These are phyloP conservation scores for Phalaenopsis aphrodite DNA, from an alignment of 106 monocot genomes.

Conservation along the genomic window DNA sequence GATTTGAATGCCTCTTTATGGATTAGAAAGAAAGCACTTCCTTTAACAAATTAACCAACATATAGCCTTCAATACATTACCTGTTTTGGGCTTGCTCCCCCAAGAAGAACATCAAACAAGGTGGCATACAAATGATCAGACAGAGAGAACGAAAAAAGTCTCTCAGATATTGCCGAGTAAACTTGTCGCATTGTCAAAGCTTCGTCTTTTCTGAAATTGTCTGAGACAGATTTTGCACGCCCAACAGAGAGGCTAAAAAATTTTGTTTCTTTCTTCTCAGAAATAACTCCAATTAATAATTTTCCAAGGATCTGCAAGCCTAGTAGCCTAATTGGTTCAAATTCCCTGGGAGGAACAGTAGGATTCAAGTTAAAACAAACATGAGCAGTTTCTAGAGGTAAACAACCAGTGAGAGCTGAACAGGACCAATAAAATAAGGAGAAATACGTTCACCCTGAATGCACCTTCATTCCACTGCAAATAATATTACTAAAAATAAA, in stretches of 20 bases:
- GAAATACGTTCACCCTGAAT: background rate
- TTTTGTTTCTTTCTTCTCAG: slow-evolving; percentile 67
- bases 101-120: slow-evolving; percentile 98
- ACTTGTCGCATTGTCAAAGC: slow-evolving; percentile 28
- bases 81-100: slow-evolving; percentile 99
- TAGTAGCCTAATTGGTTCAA: slow-evolving; percentile 84
- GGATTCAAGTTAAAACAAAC: background rate
- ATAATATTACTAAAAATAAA: too few relatives aligned
- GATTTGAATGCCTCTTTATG: background rate
- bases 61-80: slow-evolving; percentile 20
- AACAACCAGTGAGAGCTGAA: slow-evolving; percentile 4
- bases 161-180: slow-evolving; percentile 69
- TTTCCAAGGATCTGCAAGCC: slow-evolving; percentile 90
- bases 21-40: background rate
- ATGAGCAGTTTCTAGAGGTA: background rate
- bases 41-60: background rate
- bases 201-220: slow-evolving; percentile 47
- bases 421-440: background rate
- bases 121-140: slow-evolving; percentile 93
- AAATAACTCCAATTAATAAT: slow-evolving; percentile 63
- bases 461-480: background rate
- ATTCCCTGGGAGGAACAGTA: slow-evolving; percentile 44
- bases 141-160: slow-evolving; percentile 69
- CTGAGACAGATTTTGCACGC: slow-evolving; percentile 59
- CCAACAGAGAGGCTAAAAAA: slow-evolving; percentile 77